Conservation (phyloP, 2,329 filamentous ascomycete genomes). For the Sporothrix curviconia region DNA sequence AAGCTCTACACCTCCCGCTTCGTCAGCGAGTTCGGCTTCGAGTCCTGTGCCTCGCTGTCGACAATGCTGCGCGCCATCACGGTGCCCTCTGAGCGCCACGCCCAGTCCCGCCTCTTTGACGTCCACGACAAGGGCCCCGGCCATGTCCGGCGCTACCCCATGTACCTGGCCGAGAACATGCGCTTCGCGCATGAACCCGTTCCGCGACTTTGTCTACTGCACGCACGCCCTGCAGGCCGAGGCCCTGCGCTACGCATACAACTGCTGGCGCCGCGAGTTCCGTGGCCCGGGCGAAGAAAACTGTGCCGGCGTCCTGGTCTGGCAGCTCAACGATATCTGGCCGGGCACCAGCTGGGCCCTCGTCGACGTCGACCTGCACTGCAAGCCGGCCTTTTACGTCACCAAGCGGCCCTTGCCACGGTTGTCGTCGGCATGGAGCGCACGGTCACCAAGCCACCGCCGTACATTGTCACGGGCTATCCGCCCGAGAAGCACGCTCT, state of each 20-base stretch:
- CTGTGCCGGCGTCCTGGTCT: slow-evolving; percentile 71
- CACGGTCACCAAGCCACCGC: slow-evolving; percentile 33
- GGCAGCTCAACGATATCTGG: slow-evolving; percentile 87
- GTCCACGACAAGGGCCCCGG: slow-evolving; percentile 96
- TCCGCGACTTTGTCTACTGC: slow-evolving; percentile 65
- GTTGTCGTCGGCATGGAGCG: slow-evolving; percentile 64
- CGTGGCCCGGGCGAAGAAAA: slow-evolving; percentile 62
- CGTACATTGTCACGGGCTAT: slow-evolving; percentile 42
- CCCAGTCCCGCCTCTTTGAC: too few species aligned
- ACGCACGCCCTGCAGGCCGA: slow-evolving; percentile 66
- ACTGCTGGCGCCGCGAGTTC: slow-evolving; percentile 71
- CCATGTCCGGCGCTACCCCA: slow-evolving; percentile 77
- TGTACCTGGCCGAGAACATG: slow-evolving; percentile 88
- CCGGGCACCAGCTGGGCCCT: slow-evolving; percentile 75
- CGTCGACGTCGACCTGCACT: slow-evolving; percentile 69
- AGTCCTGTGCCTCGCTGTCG: slow-evolving; percentile 79
- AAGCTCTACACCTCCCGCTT: slow-evolving; percentile 83
- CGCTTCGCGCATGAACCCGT: slow-evolving; percentile 53
- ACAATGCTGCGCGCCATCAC: slow-evolving; percentile 81
- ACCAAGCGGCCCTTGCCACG: slow-evolving; percentile 72
- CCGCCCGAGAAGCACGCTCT: slow-evolving; percentile 49
- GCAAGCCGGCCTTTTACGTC: slow-evolving; percentile 72
- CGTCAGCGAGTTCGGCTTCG: slow-evolving; percentile 92
- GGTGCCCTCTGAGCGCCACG: slow-evolving; percentile 80
- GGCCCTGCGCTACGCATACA: slow-evolving; percentile 57